Evolutionary conservation across 495 filamentous ascomycete species (phyloP), one percentile per base, ranked within the genome.

Genomic region (Articulospora tetracladia): DNA sequence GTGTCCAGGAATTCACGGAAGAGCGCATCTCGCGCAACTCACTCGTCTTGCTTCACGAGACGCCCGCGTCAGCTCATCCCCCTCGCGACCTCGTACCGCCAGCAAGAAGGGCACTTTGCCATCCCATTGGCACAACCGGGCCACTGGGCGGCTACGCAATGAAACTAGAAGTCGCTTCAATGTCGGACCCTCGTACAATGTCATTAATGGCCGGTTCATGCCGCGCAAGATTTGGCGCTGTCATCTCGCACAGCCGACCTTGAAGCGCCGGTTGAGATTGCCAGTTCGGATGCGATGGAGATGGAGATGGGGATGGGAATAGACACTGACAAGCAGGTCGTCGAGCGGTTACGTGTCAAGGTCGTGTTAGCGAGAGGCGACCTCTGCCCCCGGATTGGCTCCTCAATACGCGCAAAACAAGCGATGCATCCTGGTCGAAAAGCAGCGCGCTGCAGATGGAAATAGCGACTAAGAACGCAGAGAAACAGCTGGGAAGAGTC

Each of bases 221-320:
- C 62, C 66, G 62, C 59, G 66, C 47, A 48, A n/a, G 15, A 44
- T 26, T 55, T 59, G 57, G 57, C 62, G 62, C 66, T 34, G 25
- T 52, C 57, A 68, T 62, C 53, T 60, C 54, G 60, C 56, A 55
- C 54, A 59, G 66, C 66, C 66, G 66, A 62, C 62, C 24, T 67
- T 58, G 53, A 67, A 63, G 65, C 65, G 61, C 61, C 61, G 59
- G 26, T 23, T 30, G 52, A 58, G 53, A 61, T 62, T 58, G 47
- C 36, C 36, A 20, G 32, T 44, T 44, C 7, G 39, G 39, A 7
- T 7, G 22, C 50, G 15, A 3, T 44, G 17, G 39, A 44, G 17
- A 44, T 44, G 39, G n/a, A 17, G 39, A 3, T 7, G 19, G 27
- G 39, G 23, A 39, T 52, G 30, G 19, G 12, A 15, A 24, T 19